These are phyloP conservation scores for Omphalotus olearius DNA, from an alignment of 1,284 basidiomycete species.

Conservation along the genomic window DNA sequence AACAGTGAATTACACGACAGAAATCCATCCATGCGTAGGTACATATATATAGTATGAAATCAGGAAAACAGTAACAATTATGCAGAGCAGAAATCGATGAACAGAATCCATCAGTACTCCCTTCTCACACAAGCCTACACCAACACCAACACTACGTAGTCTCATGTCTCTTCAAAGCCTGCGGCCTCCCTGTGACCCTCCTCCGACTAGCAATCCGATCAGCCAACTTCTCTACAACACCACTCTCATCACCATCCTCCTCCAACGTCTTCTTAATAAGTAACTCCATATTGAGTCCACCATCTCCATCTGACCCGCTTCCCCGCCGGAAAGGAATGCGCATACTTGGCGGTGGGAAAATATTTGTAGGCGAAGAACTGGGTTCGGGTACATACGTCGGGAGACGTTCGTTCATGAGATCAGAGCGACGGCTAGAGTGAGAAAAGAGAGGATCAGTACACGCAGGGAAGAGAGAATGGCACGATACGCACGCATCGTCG, in stretches of 20 bases:
- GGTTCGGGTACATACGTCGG: slow-evolving; percentile 51
- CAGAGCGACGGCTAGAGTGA: slow-evolving; percentile 74
- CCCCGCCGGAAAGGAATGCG: slow-evolving; percentile 44
- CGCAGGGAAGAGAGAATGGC: background rate
- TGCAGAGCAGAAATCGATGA: no score
- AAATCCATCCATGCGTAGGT: no score
- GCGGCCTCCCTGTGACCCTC: slow-evolving; percentile 39
- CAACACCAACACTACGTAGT: slow-evolving; percentile 30
- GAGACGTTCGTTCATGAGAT: slow-evolving; percentile 91
- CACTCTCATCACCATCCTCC: slow-evolving; percentile 49
- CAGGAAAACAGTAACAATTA: no score
- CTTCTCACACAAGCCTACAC: no score
- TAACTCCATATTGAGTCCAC: slow-evolving; percentile 75
- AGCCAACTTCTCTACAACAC: slow-evolving; percentile 51
- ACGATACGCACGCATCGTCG: slow-evolving; percentile 77
- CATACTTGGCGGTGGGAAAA: slow-evolving; percentile 63
- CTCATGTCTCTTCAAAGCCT: slow-evolving; percentile 60
- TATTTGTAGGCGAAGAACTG: slow-evolving; percentile 30
- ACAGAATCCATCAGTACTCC: no score
- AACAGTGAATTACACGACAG: no score
- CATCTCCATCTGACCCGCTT: slow-evolving; percentile 46
- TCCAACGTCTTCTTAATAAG: slow-evolving; percentile 75
- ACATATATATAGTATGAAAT: no score
- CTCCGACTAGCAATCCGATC: slow-evolving; percentile 56
- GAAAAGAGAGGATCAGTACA: slow-evolving; percentile 1